A percentile compares a stretch with the other conserved stretches of the same genome.
phyloP scores from a whole-genome alignment of 2,329 filamentous ascomycete genomes.

The Myotisia sp. region DNA sequence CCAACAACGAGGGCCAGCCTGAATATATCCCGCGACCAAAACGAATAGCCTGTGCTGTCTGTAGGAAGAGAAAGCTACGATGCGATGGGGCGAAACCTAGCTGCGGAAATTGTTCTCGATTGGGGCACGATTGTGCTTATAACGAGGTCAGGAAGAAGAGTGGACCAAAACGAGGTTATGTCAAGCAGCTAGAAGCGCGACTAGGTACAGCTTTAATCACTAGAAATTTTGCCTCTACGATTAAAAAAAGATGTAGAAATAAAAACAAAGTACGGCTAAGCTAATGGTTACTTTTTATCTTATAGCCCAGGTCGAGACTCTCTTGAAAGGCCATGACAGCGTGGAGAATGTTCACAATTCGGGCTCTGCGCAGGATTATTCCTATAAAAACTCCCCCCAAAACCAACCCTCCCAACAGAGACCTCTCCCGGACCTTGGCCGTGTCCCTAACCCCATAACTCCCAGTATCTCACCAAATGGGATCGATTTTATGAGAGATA shows the following conservation, averaged over 20 bases:
- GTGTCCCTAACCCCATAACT: neutral
- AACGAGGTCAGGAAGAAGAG: conserved; percentile 90
- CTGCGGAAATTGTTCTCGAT: conserved; percentile 75
- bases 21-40: conserved; percentile 67
- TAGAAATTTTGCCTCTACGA: neutral
- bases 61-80: conserved; percentile 78
- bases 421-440: neutral
- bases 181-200: conserved; percentile 83
- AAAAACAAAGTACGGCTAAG: neutral
- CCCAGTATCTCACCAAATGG: conserved; percentile 1
- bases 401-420: neutral
- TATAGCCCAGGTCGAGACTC: conserved; percentile 78
- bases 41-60: conserved; percentile 87
- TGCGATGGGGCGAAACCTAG: conserved; percentile 76
- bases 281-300: neutral
- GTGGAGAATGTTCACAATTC: conserved; percentile 14
- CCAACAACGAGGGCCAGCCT: conserved; percentile 32
- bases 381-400: neutral
- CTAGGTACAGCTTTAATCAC: conserved; percentile 51
- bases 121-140: conserved; percentile 77
- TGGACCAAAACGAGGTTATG: conserved; percentile 84
- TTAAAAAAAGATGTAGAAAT: neutral
- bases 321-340: conserved; percentile 66
- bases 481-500: conserved; percentile 4
- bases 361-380: no score